phyloP scores from a whole-genome alignment of 2,329 filamentous ascomycete species.

The Diaporthe vaccinii region DNA sequence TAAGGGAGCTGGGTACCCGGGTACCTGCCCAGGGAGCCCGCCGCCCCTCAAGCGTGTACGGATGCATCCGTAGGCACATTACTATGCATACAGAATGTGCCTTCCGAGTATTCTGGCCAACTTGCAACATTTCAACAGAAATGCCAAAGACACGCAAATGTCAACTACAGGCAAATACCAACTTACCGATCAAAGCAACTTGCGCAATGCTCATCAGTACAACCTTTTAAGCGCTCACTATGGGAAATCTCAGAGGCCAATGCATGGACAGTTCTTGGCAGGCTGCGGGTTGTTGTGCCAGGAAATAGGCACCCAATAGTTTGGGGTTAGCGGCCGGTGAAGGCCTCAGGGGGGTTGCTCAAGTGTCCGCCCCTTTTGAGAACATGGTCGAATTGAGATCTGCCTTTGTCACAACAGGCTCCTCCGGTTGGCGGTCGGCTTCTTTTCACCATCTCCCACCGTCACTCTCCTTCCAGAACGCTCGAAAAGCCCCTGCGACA shows the following conservation, averaged over 20 bases:
- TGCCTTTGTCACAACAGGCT: slow-evolving; percentile 22
- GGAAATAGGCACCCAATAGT: slow-evolving; percentile 25
- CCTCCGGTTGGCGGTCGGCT: slow-evolving; percentile 10
- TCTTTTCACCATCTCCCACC: slow-evolving; percentile 11
- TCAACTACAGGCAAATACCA: background rate
- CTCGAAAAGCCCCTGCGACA: slow-evolving; percentile 11
- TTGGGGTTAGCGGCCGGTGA: slow-evolving; percentile 29
- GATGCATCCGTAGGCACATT: background rate
- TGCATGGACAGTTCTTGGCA: slow-evolving; percentile 17
- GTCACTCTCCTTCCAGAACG: background rate
- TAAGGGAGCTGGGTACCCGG: background rate
- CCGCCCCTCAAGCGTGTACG: background rate
- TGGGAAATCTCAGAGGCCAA: background rate
- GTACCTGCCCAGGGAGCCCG: background rate
- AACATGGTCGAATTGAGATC: slow-evolving; percentile 29
- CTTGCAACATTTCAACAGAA: background rate
- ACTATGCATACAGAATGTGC: background rate
- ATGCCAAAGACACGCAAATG: background rate
- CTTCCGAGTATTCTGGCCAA: background rate
- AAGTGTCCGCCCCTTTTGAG: slow-evolving; percentile 29
- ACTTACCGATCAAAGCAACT: background rate
- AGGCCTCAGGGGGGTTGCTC: slow-evolving; percentile 24
- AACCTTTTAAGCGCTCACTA: background rate
- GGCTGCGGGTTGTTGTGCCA: background rate
- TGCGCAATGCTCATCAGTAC: background rate